These are phyloP conservation scores for Monosporascus sp. DNA, from an alignment of 2,329 filamentous ascomycete genomes.

Conservation along the genomic window DNA sequence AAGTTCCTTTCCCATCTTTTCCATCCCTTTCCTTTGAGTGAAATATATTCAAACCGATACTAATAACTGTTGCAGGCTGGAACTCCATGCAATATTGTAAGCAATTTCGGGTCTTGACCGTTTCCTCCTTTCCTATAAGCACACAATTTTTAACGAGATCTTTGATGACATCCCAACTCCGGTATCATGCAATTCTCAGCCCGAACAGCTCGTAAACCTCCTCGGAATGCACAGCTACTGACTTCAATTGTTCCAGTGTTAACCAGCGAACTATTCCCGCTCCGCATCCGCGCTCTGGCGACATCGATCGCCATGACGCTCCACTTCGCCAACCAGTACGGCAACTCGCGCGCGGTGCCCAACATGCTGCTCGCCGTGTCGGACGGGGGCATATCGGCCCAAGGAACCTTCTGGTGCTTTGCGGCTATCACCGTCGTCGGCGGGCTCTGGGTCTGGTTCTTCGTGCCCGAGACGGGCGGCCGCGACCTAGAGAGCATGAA, in stretches of 20 bases:
- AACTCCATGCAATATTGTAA: slow-evolving; percentile 67
- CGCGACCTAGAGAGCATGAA: slow-evolving; percentile 67
- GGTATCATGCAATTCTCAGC: too few relatives aligned
- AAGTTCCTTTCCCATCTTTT: not conserved
- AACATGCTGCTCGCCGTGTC: slow-evolving; percentile 58
- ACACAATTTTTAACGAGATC: too few relatives aligned
- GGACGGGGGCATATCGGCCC: slow-evolving; percentile 47
- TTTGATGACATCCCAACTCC: too few relatives aligned
- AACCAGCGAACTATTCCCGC: slow-evolving; percentile 72
- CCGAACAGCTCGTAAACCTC: too few relatives aligned
- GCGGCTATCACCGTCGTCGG: slow-evolving; percentile 63
- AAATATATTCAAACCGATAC: not conserved
- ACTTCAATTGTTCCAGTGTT: slow-evolving; percentile 38
- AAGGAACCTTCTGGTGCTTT: slow-evolving; percentile 77
- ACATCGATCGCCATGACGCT: slow-evolving; percentile 72
- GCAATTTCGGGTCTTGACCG: too few relatives aligned
- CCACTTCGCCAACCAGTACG: slow-evolving; percentile 76
- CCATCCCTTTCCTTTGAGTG: too few relatives aligned
- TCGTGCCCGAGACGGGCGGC: slow-evolving; percentile 67
- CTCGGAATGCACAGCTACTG: too few relatives aligned
- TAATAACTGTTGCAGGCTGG: slow-evolving; percentile 40
- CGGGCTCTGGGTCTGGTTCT: slow-evolving; percentile 66
- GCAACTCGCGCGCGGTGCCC: slow-evolving; percentile 69
- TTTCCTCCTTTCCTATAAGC: too few relatives aligned
- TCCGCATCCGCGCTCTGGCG: slow-evolving; percentile 66